Conservation (phyloP, 2,329 filamentous ascomycete species). For the Xylaria sp. region DNA sequence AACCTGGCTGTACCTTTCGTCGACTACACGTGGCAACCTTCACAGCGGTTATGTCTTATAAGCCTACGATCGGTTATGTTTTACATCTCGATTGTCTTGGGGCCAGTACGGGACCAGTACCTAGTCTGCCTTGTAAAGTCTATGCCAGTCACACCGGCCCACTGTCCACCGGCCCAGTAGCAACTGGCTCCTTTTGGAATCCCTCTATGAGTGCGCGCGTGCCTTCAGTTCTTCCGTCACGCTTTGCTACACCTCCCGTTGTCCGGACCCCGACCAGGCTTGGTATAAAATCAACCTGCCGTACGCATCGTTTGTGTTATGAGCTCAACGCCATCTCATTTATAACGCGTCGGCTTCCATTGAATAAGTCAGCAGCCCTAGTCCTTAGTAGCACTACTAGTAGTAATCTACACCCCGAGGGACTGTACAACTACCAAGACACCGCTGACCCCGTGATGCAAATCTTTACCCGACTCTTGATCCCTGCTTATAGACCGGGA, state of each 20-base stretch:
- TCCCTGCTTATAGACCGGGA: slow-evolving; percentile 3
- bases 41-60: neutral
- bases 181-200: slow-evolving; percentile 19
- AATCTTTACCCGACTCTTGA: slow-evolving; percentile 13
- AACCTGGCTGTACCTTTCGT: neutral
- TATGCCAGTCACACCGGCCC: slow-evolving; percentile 30
- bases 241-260: slow-evolving; percentile 11
- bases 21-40: neutral
- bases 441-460: slow-evolving; percentile 18
- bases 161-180: slow-evolving; percentile 21
- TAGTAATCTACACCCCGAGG: slow-evolving; percentile 18
- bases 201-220: slow-evolving; percentile 20
- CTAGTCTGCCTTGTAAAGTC: slow-evolving; percentile 33
- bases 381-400: slow-evolving; percentile 16
- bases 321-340: slow-evolving; percentile 29
- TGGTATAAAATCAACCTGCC: slow-evolving; percentile 31
- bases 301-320: slow-evolving; percentile 40
- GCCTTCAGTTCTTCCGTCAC: slow-evolving; percentile 15
- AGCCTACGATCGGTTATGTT: slow-evolving; percentile 16
- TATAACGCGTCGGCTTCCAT: slow-evolving; percentile 28
- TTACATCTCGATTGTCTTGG: slow-evolving; percentile 26
- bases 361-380: slow-evolving; percentile 15
- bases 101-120: slow-evolving; percentile 24
- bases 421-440: slow-evolving; percentile 21
- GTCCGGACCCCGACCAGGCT: slow-evolving; percentile 10